Evolutionary conservation across 2,329 filamentous ascomycete genomes (phyloP).

Genomic region (Ophiocordyceps unilateralis): DNA sequence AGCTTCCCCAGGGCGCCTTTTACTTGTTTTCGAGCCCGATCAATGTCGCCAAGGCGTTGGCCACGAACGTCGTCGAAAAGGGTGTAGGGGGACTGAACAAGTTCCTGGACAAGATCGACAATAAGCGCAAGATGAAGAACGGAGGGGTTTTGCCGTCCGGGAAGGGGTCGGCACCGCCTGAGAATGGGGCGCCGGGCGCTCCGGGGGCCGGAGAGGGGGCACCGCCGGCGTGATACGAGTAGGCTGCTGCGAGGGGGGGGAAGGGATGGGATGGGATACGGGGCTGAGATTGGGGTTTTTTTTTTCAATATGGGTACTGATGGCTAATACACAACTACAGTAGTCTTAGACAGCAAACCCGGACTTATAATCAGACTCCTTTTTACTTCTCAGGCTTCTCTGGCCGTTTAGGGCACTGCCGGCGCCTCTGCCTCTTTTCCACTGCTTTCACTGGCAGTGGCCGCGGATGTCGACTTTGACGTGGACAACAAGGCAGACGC

Average conservation of each 20-base stretch:
- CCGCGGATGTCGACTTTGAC: neutral
- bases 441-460: no score
- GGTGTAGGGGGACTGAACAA: neutral
- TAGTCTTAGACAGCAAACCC: no score
- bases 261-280: no score
- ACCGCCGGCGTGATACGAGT: neutral
- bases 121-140: no score
- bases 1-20: neutral
- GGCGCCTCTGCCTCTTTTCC: conserved; percentile 21
- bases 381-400: neutral
- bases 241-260: neutral
- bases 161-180: no score
- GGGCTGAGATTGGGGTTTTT: neutral
- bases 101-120: neutral
- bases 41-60: neutral
- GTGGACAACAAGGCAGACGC: conserved; percentile 18
- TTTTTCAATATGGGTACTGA: neutral
- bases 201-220: neutral
- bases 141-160: no score
- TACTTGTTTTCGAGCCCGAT: neutral
- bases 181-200: no score
- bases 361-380: no score
- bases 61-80: neutral
- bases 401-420: conserved; percentile 9
- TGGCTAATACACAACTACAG: no score